Conservation (phyloP, 169 alveolate genomes). For the Cardiosporidium cionae region DNA sequence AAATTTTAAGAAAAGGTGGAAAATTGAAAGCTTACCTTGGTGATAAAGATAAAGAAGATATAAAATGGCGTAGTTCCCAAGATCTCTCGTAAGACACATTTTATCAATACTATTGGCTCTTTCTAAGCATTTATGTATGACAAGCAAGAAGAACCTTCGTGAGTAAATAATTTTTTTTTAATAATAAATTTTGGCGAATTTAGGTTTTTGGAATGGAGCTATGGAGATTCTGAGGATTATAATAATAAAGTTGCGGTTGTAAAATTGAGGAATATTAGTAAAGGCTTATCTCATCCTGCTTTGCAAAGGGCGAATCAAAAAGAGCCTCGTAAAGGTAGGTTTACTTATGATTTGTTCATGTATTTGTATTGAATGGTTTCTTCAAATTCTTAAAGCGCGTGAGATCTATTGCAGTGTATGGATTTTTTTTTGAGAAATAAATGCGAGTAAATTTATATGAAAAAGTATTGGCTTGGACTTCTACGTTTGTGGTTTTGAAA, state of each 20-base stretch:
- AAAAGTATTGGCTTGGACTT: too few species aligned
- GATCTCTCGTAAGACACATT: conserved; percentile 25
- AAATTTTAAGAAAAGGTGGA: conserved; percentile 70
- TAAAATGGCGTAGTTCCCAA: conserved; percentile 34
- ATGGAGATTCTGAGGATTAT: conserved; percentile 64
- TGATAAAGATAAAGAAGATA: conserved; percentile 30
- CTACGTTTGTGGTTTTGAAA: background rate
- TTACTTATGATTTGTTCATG: background rate
- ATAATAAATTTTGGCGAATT: too few species aligned
- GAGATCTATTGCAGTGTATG: too few species aligned
- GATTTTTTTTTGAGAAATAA: too few species aligned
- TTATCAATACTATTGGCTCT: background rate
- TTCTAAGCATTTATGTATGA: too few species aligned
- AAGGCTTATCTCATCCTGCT: conserved; percentile 72
- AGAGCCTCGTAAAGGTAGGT: conserved; percentile 62
- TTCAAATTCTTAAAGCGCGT: too few species aligned
- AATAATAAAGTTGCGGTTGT: conserved; percentile 65
- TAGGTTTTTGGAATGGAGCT: conserved; percentile 73
- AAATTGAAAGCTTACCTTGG: conserved; percentile 29
- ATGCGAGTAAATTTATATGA: too few species aligned
- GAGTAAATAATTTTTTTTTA: too few species aligned
- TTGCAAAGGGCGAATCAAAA: conserved; percentile 67
- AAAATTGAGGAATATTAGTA: conserved; percentile 73
- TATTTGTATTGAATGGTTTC: too few species aligned
- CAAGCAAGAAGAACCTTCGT: too few species aligned